Evolutionary conservation across 1,284 basidiomycete species (phyloP).

Genomic region (Farysia itapuensis): DNA sequence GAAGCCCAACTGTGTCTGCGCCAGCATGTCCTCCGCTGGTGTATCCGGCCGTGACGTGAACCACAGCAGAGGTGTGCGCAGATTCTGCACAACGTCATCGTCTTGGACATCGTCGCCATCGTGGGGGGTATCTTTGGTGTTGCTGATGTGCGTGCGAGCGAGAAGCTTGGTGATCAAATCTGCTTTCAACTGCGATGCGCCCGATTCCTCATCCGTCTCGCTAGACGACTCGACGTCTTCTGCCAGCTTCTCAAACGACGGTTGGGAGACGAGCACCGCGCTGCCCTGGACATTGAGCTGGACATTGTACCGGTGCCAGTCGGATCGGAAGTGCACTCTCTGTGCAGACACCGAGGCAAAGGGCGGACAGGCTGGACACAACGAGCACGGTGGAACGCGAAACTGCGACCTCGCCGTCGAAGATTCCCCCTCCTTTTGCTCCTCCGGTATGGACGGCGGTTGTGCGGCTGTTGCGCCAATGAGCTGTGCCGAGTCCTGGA

Average conservation of each 20-base stretch:
- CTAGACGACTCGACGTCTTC: constrained; percentile 37
- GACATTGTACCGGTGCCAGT: constrained; percentile 98
- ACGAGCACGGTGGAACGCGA: constrained; percentile 38
- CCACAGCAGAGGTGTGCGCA: constrained; percentile 72
- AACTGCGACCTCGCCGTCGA: constrained; percentile 6
- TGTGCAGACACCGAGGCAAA: constrained; percentile 81
- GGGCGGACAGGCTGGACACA: constrained; percentile 61
- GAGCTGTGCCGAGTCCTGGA: constrained; percentile 17
- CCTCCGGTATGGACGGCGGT: constrained; percentile 1
- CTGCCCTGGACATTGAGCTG: constrained; percentile 63
- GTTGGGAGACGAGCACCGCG: constrained; percentile 13
- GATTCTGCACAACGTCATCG: constrained; percentile 60
- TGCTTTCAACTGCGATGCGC: constrained; percentile 3
- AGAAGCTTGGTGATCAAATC: constrained; percentile 45
- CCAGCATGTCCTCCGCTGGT: constrained; percentile 55
- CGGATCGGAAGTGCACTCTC: constrained; percentile 83
- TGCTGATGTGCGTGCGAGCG: constrained; percentile 21
- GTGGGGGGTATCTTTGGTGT: background rate
- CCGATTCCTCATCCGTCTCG: constrained; percentile 28
- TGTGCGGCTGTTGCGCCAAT: constrained; percentile 1
- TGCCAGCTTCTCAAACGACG: constrained; percentile 33
- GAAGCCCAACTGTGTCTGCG: constrained; percentile 81
- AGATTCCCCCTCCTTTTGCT: background rate
- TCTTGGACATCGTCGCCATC: constrained; percentile 10
- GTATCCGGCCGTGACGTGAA: constrained; percentile 71